Evolutionary conservation across 805 yeast genomes (phyloP), one percentile per base, ranked within the genome.

Genomic region (Ogataea kodamae): DNA sequence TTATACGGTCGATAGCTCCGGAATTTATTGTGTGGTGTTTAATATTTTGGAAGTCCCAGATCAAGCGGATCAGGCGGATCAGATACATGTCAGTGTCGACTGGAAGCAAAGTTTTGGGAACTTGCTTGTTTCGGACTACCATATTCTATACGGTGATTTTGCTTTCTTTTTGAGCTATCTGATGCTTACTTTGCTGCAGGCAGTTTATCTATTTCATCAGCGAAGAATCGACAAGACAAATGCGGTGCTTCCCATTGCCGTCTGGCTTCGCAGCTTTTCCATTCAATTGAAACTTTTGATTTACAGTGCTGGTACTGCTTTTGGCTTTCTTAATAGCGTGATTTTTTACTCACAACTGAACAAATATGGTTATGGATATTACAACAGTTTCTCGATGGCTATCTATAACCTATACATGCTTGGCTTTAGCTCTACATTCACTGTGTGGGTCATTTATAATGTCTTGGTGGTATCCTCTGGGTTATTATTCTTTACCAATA

Each of bases 51-150:
- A 39, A 2, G 33, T 52, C 9, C 42, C 48, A 1, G 40, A 32
- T 10, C 33, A 25, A 9, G 22, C 9, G 9, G 40, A 32, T 10
- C 33, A 25, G 9, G 22, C 9, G 9, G 27, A 20, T 2, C 31
- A 35, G n/a, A 12, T 52, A 6, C 14, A 25, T 1, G 48, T 53
- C 11, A 31, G 30, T 12, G 48, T 56, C 17, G 56, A 51, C 28
- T 59, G 64, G 64, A 43, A 37, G n/a, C 64, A 59, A 37, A 41
- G 57, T 5, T 57, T 42, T 37, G 64, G 64, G 19, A 31, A 40
- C 22, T 41, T 59, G 22, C 26, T 53, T n/a, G 50, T 49, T 4
- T 45, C 49, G 7, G 64, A 59, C 28, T 59, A 52, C 28, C 43
- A 44, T 17, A 44, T 45, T 26, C 25, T 59, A 28, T 52, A 49